Percentiles rank a stretch among this genome's conserved stretches.
Evolutionary conservation across 805 yeast genomes (phyloP).

Genomic region (Starmerella potacharoeniae): DNA sequence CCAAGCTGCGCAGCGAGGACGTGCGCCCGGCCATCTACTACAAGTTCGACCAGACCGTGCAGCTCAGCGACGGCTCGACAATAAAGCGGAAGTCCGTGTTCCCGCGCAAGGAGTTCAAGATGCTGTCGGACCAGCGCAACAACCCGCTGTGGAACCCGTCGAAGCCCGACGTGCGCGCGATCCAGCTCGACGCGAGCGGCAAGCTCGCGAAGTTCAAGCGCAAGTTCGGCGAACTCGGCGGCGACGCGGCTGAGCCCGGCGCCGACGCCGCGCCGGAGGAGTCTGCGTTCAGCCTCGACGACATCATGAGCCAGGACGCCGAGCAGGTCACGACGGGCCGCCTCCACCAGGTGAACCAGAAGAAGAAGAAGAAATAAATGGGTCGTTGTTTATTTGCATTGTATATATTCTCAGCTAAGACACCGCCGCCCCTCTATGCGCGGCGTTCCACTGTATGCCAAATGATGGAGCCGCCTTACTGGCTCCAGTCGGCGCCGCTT

Average conservation of each 20-base stretch:
- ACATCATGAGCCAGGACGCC: constrained; percentile 22
- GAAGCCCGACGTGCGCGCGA: constrained; percentile 59
- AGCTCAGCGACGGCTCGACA: constrained; percentile 89
- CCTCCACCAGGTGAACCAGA: constrained; percentile 17
- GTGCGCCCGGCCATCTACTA: constrained; percentile 90
- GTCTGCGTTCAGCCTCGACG: constrained; percentile 20
- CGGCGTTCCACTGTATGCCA: too few species aligned
- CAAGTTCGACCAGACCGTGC: constrained; percentile 80
- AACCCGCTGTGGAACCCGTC: constrained; percentile 81
- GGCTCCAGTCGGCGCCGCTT: too few species aligned
- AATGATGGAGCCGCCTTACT: too few species aligned
- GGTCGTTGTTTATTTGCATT: not conserved
- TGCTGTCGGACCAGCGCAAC: constrained; percentile 82
- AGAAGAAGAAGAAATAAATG: constrained; percentile 19
- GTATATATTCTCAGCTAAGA: not conserved
- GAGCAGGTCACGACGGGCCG: constrained; percentile 22
- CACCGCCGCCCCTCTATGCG: too few species aligned
- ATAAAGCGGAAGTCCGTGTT: constrained; percentile 69
- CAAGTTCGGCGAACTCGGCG: constrained; percentile 26
- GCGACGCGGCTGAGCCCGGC: constrained; percentile 7
- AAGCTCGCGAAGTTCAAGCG: constrained; percentile 39
- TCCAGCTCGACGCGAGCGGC: constrained; percentile 77
- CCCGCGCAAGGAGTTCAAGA: constrained; percentile 75
- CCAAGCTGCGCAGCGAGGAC: constrained; percentile 44
- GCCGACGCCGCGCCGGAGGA: not conserved